Conservation (phyloP, 2,329 filamentous ascomycete genomes). For the Xylaria sp. region DNA sequence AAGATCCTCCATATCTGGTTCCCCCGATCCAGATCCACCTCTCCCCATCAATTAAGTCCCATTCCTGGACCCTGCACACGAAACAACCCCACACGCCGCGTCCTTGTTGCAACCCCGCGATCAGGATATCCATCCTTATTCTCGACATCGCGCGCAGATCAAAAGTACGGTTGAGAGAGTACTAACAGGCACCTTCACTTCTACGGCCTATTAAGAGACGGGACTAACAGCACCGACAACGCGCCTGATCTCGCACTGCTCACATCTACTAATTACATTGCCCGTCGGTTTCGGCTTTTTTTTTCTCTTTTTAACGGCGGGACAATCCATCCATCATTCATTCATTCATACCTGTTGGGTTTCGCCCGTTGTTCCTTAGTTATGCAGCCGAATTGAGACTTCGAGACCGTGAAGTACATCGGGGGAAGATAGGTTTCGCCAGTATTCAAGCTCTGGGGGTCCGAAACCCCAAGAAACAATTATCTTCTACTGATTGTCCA, state of each 20-base stretch:
- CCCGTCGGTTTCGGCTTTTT: conserved; percentile 4
- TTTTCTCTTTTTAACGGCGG: conserved; percentile 7
- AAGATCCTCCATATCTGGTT: conserved; percentile 10
- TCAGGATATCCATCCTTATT: conserved; percentile 25
- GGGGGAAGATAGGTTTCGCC: background rate
- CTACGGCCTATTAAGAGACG: conserved; percentile 33
- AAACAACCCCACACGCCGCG: conserved; percentile 32
- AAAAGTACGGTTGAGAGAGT: conserved; percentile 12
- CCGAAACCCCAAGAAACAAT: background rate
- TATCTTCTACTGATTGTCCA: conserved; percentile 15
- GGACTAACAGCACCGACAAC: conserved; percentile 10
- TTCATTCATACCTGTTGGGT: background rate
- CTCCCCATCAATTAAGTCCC: conserved; percentile 11
- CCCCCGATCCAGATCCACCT: conserved; percentile 32
- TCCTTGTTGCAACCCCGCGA: conserved; percentile 29
- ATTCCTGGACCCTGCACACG: conserved; percentile 36
- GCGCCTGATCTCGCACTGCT: conserved; percentile 7
- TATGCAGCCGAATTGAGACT: conserved; percentile 27
- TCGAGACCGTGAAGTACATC: background rate
- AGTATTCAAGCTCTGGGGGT: conserved; percentile 3
- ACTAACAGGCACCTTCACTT: conserved; percentile 32
- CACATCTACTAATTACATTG: conserved; percentile 10
- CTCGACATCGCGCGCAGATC: conserved; percentile 10
- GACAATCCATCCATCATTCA: conserved; percentile 2
- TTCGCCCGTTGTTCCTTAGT: conserved; percentile 8